Conservation (phyloP, 257 asterid species). For the Solanum okadae region DNA sequence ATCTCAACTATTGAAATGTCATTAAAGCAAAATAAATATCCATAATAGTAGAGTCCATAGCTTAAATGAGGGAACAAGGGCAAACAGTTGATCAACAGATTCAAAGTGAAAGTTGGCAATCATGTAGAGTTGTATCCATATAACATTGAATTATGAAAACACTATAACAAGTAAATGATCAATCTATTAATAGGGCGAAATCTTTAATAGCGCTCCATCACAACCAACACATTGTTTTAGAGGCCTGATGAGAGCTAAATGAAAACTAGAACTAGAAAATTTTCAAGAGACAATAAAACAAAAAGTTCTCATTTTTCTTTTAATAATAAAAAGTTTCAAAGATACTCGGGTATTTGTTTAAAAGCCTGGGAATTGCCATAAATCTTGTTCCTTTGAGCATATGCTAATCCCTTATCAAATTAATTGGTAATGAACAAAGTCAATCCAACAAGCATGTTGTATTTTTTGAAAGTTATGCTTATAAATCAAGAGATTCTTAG, state of each 20-base stretch:
- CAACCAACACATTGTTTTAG: conserved; percentile 59
- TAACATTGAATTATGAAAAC: neutral
- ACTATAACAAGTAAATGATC: neutral
- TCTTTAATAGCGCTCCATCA: conserved; percentile 58
- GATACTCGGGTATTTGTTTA: conserved; percentile 70
- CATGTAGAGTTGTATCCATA: neutral
- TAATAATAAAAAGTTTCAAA: conserved; percentile 7
- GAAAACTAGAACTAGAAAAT: neutral
- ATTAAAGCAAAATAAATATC: neutral
- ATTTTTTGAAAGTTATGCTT: neutral
- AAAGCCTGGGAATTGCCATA: conserved; percentile 45
- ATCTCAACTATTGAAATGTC: neutral
- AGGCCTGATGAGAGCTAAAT: conserved; percentile 56
- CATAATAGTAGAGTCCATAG: neutral
- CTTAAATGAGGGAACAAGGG: neutral
- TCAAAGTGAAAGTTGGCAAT: neutral
- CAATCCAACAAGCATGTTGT: neutral
- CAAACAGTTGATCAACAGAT: neutral
- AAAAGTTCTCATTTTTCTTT: neutral
- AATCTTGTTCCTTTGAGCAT: conserved; percentile 13
- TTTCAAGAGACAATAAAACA: neutral
- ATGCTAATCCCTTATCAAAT: neutral
- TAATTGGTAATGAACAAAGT: neutral
- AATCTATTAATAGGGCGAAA: neutral
- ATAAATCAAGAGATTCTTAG: neutral